phyloP scores from a whole-genome alignment of 208 protist species.

The Trypanosoma lewisi region DNA sequence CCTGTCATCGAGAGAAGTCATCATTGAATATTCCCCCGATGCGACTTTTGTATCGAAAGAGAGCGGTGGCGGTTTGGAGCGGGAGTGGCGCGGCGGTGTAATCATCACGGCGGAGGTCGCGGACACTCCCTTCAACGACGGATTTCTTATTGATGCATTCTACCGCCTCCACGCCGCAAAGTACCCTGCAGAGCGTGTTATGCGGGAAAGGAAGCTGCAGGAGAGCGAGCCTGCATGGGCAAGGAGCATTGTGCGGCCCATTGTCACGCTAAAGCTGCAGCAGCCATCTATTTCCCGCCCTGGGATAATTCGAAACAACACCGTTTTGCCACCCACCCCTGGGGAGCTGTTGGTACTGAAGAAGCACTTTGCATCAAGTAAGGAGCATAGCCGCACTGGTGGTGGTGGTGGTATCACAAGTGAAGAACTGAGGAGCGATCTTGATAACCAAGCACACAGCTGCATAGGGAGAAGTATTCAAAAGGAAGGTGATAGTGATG shows the following conservation, averaged over 20 bases:
- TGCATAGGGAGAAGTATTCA: neutral
- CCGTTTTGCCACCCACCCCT: constrained; percentile 38
- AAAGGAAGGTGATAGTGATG: neutral
- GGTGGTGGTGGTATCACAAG: neutral
- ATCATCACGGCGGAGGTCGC: constrained; percentile 74
- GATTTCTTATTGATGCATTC: constrained; percentile 89
- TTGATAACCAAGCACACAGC: neutral
- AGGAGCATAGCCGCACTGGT: neutral
- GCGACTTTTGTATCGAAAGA: constrained; percentile 30
- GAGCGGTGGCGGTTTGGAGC: constrained; percentile 38
- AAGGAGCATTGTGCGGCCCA: constrained; percentile 39
- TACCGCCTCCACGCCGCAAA: constrained; percentile 64
- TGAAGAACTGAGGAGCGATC: neutral
- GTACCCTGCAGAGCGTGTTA: constrained; percentile 53
- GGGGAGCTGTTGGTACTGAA: constrained; percentile 23
- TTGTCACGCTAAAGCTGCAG: constrained; percentile 54
- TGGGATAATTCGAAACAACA: constrained; percentile 53
- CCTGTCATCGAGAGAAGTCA: constrained; percentile 57
- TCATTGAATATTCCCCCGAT: constrained; percentile 75
- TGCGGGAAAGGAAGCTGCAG: constrained; percentile 10
- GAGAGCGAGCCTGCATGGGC: constrained; percentile 24
- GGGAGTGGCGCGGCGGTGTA: constrained; percentile 77
- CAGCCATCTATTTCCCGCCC: constrained; percentile 57
- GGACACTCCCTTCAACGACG: constrained; percentile 76
- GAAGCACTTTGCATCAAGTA: neutral